These are phyloP conservation scores for Davidsoniella virescens DNA, from an alignment of 2,329 filamentous ascomycete genomes.

Conservation along the genomic window DNA sequence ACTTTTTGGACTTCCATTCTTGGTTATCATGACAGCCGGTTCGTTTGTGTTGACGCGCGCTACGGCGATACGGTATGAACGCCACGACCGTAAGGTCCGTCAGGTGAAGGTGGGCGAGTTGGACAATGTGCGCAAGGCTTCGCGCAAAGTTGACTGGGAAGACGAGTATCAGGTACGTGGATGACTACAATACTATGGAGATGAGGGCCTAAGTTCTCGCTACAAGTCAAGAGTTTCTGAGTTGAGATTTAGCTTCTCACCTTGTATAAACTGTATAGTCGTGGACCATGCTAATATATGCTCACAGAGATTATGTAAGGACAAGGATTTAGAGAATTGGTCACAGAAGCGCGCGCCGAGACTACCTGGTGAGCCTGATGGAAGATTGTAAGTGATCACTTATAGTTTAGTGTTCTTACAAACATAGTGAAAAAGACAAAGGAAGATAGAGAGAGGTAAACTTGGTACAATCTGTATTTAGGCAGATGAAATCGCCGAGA, in stretches of 20 bases:
- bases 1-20: constrained; percentile 86
- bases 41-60: constrained; percentile 92
- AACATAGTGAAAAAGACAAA: background rate
- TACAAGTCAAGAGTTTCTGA: background rate
- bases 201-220: background rate
- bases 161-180: constrained; percentile 72
- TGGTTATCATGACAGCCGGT: constrained; percentile 74
- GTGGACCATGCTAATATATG: background rate
- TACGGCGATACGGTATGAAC: constrained; percentile 84
- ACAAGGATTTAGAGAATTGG: constrained; percentile 89
- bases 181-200: too few species aligned
- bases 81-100: constrained; percentile 76
- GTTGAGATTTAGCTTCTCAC: too few species aligned
- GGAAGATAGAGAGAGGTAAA: background rate
- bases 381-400: constrained; percentile 38
- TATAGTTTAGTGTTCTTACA: background rate
- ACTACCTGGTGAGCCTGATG: constrained; percentile 78
- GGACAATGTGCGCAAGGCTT: constrained; percentile 57
- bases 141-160: constrained; percentile 59
- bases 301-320: constrained; percentile 20
- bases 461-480: background rate
- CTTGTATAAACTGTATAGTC: too few species aligned
- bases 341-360: constrained; percentile 90
- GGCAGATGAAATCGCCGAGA: background rate
- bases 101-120: constrained; percentile 77